phyloP scores from a whole-genome alignment of 495 filamentous ascomycete genomes.

The Penicillium parvum region DNA sequence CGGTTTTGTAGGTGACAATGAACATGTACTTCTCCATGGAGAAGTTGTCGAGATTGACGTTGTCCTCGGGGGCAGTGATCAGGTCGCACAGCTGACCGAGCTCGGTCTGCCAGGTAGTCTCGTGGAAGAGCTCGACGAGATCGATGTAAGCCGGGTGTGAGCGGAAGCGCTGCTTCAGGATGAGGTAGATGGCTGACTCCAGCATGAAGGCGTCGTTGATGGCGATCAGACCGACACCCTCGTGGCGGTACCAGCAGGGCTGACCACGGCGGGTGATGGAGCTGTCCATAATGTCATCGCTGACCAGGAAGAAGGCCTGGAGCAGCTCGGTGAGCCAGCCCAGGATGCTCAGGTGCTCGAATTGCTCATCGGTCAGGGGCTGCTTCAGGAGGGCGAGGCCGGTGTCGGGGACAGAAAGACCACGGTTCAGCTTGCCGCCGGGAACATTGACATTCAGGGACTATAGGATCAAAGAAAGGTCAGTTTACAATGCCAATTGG shows the following conservation, averaged over 20 bases:
- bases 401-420: conserved; percentile 95
- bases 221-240: conserved; percentile 84
- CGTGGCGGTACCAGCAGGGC: conserved; percentile 92
- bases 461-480: conserved; percentile 39
- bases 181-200: conserved; percentile 80
- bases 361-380: conserved; percentile 71
- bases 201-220: conserved; percentile 99
- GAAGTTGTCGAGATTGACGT: conserved; percentile 84
- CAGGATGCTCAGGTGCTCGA: conserved; percentile 75
- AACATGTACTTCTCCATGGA: conserved; percentile 92
- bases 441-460: conserved; percentile 76
- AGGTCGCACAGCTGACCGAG: conserved; percentile 91
- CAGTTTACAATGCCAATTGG: neutral
- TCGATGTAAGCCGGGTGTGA: conserved; percentile 81
- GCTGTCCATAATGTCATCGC: conserved; percentile 97
- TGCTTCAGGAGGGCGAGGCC: conserved; percentile 70
- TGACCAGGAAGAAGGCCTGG: conserved; percentile 97
- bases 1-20: conserved; percentile 99
- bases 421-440: conserved; percentile 97
- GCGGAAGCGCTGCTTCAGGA: conserved; percentile 91
- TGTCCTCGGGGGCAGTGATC: conserved; percentile 91
- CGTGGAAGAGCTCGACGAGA: conserved; percentile 92
- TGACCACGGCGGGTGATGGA: conserved; percentile 88
- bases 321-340: conserved; percentile 98
- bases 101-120: conserved; percentile 88